Base-by-base conservation (phyloP, 2,329 filamentous ascomycete species). In the Chaetomiaceae sp. region DNA sequence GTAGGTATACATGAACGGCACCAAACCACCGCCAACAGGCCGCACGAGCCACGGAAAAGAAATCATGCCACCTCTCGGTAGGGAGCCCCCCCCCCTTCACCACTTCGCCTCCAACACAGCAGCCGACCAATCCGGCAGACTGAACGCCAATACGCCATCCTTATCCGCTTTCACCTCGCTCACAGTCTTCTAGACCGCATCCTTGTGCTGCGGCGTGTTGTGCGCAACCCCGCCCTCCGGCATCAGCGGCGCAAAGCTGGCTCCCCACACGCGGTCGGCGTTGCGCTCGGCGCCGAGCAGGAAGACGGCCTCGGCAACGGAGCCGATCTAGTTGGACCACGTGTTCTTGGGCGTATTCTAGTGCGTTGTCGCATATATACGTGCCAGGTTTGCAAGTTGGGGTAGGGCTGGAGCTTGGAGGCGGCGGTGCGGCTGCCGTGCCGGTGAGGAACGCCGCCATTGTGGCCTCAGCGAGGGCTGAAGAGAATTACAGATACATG, bases 211-310 rank as follows among this genome's bases (percentile, higher is more conserved):
- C 1, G 70, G 69, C 38, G 69, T 64, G 43, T 75, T 75, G 48
- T 65, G 60, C 0, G 61, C 70, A 38, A 69, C 74, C 0, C 69
- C 67, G 35, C 62, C 18, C 55, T 51, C 3, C 63, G 64, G 42
- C 8, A 20, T 18, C 11, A 43, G 36, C 18, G 29, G 27, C 27
- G 45, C 70, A 51, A 76, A 78, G 42, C 71, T 67, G 1, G 73
- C 71, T 6, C 75, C 76, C 2, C 72, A 70, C 36, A 83, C 71
- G 17, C 73, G 70, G 54, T 83, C 77, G 3, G 72, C 70, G 62
- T 85, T 85, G 46, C 81, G 71, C 68, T 86, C 82, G 24, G 78
- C 76, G 15, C 80, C 77, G 51, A 85, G 70, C 14, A 84, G 67
- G 45, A 75, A 81, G n/a, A 86, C 70, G 19, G 79, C 81, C 59